phyloP scores from a whole-genome alignment of 2,329 filamentous ascomycete species.

The Neodidymelliopsis sp. region DNA sequence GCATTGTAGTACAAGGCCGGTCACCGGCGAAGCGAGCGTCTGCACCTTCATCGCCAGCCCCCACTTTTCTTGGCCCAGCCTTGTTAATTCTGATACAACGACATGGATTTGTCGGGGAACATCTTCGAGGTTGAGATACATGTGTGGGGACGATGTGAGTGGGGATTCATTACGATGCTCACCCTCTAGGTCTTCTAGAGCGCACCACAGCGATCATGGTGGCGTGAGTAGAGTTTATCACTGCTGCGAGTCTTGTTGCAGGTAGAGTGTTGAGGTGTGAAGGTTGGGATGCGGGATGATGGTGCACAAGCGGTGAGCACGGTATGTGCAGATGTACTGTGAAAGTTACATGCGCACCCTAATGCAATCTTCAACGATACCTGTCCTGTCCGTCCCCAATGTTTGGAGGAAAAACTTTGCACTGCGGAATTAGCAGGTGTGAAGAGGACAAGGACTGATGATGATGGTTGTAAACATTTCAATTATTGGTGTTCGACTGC shows the following conservation, averaged over 20 bases:
- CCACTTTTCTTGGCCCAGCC: conserved; percentile 11
- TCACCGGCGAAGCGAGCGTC: conserved; percentile 12
- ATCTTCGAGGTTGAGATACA: neutral
- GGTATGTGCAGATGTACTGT: conserved; percentile 6
- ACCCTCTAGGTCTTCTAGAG: conserved; percentile 3
- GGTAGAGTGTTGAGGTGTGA: conserved; percentile 13
- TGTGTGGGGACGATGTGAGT: neutral
- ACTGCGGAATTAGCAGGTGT: neutral
- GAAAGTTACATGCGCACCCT: conserved; percentile 4
- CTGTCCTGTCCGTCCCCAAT: neutral
- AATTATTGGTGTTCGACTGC: conserved; percentile 1
- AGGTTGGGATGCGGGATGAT: conserved; percentile 6
- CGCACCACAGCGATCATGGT: neutral
- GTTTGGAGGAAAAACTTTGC: neutral
- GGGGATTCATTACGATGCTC: conserved; percentile 1
- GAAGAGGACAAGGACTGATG: neutral
- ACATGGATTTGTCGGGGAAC: neutral
- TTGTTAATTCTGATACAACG: conserved; percentile 11
- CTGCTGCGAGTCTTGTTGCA: conserved; percentile 1
- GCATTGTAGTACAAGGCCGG: conserved; percentile 8
- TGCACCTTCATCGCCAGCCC: conserved; percentile 5
- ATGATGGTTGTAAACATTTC: conserved; percentile 6
- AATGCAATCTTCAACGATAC: neutral
- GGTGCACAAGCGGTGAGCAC: conserved; percentile 14
- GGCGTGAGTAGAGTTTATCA: conserved; percentile 4